phyloP scores from a whole-genome alignment of 495 filamentous ascomycete genomes.

The Aspergillus bertholletiae region DNA sequence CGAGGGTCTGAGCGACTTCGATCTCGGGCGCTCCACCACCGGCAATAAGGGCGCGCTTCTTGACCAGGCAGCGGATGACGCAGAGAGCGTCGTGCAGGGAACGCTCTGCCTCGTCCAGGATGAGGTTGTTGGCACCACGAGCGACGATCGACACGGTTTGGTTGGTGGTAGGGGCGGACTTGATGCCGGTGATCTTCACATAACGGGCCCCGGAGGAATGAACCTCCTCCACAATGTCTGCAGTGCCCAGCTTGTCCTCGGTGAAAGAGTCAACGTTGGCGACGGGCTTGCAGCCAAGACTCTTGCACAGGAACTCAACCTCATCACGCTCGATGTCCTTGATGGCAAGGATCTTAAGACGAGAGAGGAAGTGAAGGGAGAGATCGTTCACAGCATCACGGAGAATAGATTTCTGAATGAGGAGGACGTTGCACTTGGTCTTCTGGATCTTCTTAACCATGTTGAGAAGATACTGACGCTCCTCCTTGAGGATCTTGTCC shows the following conservation, averaged over 20 bases:
- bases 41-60: slow-evolving; percentile 96
- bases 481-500: slow-evolving; percentile 99
- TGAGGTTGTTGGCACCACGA: slow-evolving; percentile 89
- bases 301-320: slow-evolving; percentile 98
- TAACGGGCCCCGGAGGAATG: slow-evolving; percentile 83
- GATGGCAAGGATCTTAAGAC: slow-evolving; percentile 89
- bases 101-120: slow-evolving; percentile 95
- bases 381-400: slow-evolving; percentile 97
- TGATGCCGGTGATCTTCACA: slow-evolving; percentile 92
- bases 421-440: slow-evolving; percentile 96
- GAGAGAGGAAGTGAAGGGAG: slow-evolving; percentile 93
- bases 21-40: slow-evolving; percentile 96
- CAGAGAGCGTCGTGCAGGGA: slow-evolving; percentile 95
- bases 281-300: slow-evolving; percentile 96
- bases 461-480: slow-evolving; percentile 94
- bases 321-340: slow-evolving; percentile 99
- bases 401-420: slow-evolving; percentile 98
- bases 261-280: slow-evolving; percentile 98
- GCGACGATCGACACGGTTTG: slow-evolving; percentile 92
- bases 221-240: slow-evolving; percentile 90
- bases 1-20: slow-evolving; percentile 80
- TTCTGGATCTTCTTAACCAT: slow-evolving; percentile 99
- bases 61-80: slow-evolving; percentile 95
- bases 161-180: slow-evolving; percentile 51
- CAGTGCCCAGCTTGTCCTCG: slow-evolving; percentile 96